phyloP scores from a whole-genome alignment of 1,284 basidiomycete species.

The Cryptococcus maquisensis region DNA sequence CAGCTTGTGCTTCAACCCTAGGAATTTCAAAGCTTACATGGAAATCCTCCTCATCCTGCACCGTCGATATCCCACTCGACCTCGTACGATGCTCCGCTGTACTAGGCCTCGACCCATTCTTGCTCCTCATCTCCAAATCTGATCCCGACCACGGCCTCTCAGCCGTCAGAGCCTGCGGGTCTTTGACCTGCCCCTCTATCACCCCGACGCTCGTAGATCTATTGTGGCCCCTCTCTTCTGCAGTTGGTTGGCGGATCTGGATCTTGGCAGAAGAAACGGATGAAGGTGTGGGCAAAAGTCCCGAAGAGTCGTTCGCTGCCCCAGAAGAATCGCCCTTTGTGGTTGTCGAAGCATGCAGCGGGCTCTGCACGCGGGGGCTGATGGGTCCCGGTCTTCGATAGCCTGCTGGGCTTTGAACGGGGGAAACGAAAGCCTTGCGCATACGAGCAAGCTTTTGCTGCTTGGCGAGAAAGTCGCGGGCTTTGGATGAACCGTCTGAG shows the following conservation, averaged over 20 bases:
- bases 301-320: background rate
- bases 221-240: constrained; percentile 30
- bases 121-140: background rate
- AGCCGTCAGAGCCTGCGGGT: background rate
- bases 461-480: constrained; percentile 33
- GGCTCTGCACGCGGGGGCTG: background rate
- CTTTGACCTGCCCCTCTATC: constrained; percentile 6
- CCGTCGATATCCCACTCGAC: constrained; percentile 10
- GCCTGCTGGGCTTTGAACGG: constrained; percentile 14
- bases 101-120: constrained; percentile 27
- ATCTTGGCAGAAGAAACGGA: constrained; percentile 5
- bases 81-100: constrained; percentile 10
- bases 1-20: background rate
- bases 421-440: constrained; percentile 37
- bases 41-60: constrained; percentile 22
- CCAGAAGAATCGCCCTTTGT: constrained; percentile 10
- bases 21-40: constrained; percentile 10
- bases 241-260: constrained; percentile 17
- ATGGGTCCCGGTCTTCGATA: background rate
- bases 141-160: background rate
- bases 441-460: constrained; percentile 39
- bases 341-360: constrained; percentile 13
- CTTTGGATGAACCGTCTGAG: constrained; percentile 16
- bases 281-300: constrained; percentile 10
- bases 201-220: constrained; percentile 21